Conservation (phyloP, 2,329 filamentous ascomycete genomes). For the Xylariaceae sp. region DNA sequence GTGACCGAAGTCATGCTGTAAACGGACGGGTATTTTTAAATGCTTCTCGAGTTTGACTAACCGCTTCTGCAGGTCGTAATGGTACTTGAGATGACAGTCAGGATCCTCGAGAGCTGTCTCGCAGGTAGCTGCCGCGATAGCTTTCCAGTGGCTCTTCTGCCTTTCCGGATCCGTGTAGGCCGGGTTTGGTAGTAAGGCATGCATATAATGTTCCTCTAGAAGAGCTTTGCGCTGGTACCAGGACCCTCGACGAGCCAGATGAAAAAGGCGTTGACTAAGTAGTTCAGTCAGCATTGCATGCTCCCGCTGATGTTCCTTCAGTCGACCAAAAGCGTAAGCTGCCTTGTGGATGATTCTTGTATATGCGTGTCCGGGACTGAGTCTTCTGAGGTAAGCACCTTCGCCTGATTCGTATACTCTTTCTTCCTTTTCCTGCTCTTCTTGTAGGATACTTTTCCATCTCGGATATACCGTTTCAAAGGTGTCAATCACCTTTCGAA, state of each 20-base stretch:
- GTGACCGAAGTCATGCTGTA: conserved; percentile 93
- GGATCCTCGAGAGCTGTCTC: conserved; percentile 86
- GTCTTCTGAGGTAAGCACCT: conserved; percentile 85
- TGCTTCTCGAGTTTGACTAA: conserved; percentile 89
- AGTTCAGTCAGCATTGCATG: conserved; percentile 77
- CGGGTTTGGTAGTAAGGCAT: conserved; percentile 58
- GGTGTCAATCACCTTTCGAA: conserved; percentile 72
- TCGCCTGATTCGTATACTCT: conserved; percentile 81
- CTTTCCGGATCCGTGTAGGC: conserved; percentile 48
- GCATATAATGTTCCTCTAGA: conserved; percentile 95
- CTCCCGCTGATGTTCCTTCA: conserved; percentile 82
- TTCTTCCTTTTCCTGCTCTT: conserved; percentile 81
- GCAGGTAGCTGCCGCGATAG: conserved; percentile 78
- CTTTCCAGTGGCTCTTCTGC: conserved; percentile 85
- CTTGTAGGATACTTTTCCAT: conserved; percentile 76
- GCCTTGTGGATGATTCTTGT: conserved; percentile 93
- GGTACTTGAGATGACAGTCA: conserved; percentile 89
- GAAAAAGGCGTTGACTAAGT: conserved; percentile 82
- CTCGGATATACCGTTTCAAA: conserved; percentile 79
- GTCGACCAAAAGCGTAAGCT: conserved; percentile 76
- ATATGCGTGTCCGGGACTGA: conserved; percentile 91
- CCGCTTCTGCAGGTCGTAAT: conserved; percentile 93
- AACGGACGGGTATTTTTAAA: conserved; percentile 80
- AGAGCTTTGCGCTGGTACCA: conserved; percentile 98
- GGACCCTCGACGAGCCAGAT: conserved; percentile 79